These are phyloP conservation scores for Aspergillus jensenii DNA, from an alignment of 2,329 filamentous ascomycete species.

Conservation along the genomic window DNA sequence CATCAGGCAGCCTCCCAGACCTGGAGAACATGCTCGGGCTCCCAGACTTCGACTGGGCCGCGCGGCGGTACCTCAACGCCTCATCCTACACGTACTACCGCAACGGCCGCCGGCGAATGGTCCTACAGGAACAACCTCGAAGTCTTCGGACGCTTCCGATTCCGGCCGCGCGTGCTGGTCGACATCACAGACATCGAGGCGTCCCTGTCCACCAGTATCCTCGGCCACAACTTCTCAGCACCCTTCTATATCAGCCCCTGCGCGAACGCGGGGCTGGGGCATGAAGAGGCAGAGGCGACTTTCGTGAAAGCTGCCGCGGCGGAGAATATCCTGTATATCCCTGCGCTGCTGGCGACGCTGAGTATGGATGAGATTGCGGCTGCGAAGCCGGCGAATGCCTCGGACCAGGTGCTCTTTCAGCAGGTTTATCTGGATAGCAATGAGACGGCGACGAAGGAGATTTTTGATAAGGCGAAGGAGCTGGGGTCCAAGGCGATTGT, in stretches of 20 bases:
- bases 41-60: constrained; percentile 12
- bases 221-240: constrained; percentile 13
- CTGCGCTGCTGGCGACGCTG: constrained; percentile 6
- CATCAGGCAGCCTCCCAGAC: constrained; percentile 4
- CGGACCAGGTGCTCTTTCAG: constrained; percentile 8
- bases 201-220: constrained; percentile 6
- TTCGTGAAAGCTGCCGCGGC: constrained; percentile 6
- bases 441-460: constrained; percentile 8
- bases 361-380: constrained; percentile 12
- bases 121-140: constrained; percentile 15
- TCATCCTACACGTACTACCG: constrained; percentile 15
- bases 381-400: constrained; percentile 7
- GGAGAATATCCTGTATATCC: constrained; percentile 11
- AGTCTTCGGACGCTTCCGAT: constrained; percentile 9
- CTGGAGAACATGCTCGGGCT: constrained; percentile 6
- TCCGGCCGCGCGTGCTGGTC: constrained; percentile 9
- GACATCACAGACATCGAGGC: constrained; percentile 13
- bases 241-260: constrained; percentile 14
- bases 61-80: constrained; percentile 10
- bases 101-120: constrained; percentile 14
- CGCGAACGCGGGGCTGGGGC: constrained; percentile 4
- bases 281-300: constrained; percentile 6
- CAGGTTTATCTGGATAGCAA: constrained; percentile 11
- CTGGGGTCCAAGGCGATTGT: constrained; percentile 78
- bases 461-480: constrained; percentile 55